phyloP scores from a whole-genome alignment of 2,329 filamentous ascomycete genomes.

The Alternaria triticimaculans region DNA sequence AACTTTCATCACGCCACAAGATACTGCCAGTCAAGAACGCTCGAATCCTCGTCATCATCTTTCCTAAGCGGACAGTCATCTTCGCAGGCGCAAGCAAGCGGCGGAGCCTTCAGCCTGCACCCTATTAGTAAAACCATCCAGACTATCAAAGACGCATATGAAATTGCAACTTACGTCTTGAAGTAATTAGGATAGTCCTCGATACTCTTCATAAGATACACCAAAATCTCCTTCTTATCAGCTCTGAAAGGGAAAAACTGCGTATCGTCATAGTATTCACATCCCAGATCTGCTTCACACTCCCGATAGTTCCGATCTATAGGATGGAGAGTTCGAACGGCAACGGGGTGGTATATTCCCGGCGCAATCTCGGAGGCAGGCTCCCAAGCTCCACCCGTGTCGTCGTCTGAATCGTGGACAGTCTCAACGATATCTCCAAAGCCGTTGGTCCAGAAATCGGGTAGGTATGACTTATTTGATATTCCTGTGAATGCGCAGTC shows the following conservation, averaged over 20 bases:
- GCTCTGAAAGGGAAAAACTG: background rate
- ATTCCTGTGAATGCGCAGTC: background rate
- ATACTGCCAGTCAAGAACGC: background rate
- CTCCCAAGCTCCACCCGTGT: background rate
- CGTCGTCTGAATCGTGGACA: background rate
- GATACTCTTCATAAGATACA: background rate
- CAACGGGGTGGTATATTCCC: background rate
- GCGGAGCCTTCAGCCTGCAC: background rate
- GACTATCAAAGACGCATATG: background rate
- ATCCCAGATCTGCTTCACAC: background rate
- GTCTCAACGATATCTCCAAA: background rate
- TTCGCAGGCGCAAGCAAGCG: background rate
- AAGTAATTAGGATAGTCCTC: background rate
- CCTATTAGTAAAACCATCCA: background rate
- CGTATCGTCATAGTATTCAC: background rate
- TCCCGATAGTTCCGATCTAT: background rate
- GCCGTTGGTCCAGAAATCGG: background rate
- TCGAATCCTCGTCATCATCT: background rate
- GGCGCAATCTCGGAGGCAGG: background rate
- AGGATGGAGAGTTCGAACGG: background rate
- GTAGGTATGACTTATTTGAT: background rate
- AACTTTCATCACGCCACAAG: fast-evolving
- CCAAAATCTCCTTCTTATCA: background rate
- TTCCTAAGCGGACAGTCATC: background rate
- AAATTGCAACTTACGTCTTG: background rate